Conservation (phyloP, 1,284 basidiomycete genomes). For the Agaricales sp. region DNA sequence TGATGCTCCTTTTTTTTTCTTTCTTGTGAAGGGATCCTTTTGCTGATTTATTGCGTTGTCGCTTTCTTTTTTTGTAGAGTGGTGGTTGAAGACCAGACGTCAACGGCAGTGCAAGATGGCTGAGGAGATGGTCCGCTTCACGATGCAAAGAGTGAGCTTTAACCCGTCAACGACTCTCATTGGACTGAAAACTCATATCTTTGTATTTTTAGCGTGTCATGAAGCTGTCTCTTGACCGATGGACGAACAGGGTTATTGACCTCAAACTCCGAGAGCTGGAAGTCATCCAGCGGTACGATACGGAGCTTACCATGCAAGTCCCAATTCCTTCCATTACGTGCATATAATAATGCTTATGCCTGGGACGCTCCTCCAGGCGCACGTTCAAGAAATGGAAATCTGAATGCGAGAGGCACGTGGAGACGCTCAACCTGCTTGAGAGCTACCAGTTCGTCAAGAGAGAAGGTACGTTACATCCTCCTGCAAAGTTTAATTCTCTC, state of each 20-base stretch:
- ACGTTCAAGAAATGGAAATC: conserved; percentile 62
- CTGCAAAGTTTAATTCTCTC: conserved; percentile 3
- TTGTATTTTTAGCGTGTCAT: conserved; percentile 39
- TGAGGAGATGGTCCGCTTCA: conserved; percentile 28
- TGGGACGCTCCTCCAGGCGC: conserved; percentile 23
- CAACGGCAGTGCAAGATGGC: conserved; percentile 26
- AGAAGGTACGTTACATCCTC: conserved; percentile 41
- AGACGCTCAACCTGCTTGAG: conserved; percentile 67
- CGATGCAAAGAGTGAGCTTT: conserved; percentile 4
- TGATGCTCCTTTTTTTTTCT: conserved; percentile 16
- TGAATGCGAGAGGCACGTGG: conserved; percentile 47
- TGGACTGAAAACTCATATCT: conserved; percentile 1
- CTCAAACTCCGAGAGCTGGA: conserved; percentile 63
- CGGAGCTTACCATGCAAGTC: conserved; percentile 36
- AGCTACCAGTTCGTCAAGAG: conserved; percentile 69
- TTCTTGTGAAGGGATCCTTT: neutral
- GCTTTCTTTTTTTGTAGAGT: conserved; percentile 25
- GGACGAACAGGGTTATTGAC: conserved; percentile 66
- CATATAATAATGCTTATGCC: conserved; percentile 8
- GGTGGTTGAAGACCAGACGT: conserved; percentile 29
- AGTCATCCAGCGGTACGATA: conserved; percentile 39
- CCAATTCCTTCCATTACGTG: neutral
- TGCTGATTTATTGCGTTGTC: neutral
- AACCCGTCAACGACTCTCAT: neutral
- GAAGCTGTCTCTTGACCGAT: conserved; percentile 34